These are phyloP conservation scores for Metarhizium anisopliae DNA, from an alignment of 2,329 filamentous ascomycete genomes.

Conservation along the genomic window DNA sequence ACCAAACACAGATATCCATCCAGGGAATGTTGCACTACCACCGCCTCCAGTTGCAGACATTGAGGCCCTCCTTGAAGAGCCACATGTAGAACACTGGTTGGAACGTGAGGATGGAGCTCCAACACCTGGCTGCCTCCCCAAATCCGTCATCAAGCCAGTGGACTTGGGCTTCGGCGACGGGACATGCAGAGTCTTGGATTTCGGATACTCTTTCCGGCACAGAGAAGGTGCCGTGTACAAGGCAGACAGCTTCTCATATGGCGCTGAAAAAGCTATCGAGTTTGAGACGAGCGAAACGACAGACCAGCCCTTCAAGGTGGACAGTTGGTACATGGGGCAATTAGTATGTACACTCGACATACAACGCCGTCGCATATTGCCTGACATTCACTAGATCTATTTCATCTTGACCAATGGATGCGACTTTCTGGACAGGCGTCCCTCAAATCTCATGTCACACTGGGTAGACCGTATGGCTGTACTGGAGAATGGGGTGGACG, in stretches of 20 bases:
- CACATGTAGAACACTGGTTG: background rate
- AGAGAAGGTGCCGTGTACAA: background rate
- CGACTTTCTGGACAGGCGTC: background rate
- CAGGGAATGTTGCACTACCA: background rate
- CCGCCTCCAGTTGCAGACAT: background rate
- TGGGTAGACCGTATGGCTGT: background rate
- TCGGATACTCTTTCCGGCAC: background rate
- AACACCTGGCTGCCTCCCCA: background rate
- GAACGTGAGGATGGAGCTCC: background rate
- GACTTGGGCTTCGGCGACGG: background rate
- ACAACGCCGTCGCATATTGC: background rate
- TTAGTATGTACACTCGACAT: background rate
- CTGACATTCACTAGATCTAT: background rate
- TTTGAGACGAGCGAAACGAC: background rate
- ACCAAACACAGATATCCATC: background rate
- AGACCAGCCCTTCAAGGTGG: background rate
- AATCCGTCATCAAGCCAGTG: background rate
- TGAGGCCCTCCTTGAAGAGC: background rate
- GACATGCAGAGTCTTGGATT: background rate
- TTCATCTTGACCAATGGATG: background rate
- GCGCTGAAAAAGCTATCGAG: background rate
- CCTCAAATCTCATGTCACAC: background rate
- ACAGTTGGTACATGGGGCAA: slow-evolving; percentile 1
- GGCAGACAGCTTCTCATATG: background rate
- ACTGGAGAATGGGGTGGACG: background rate